Conservation (phyloP, 2,329 filamentous ascomycete genomes). For the Stemphylium vesicarium region DNA sequence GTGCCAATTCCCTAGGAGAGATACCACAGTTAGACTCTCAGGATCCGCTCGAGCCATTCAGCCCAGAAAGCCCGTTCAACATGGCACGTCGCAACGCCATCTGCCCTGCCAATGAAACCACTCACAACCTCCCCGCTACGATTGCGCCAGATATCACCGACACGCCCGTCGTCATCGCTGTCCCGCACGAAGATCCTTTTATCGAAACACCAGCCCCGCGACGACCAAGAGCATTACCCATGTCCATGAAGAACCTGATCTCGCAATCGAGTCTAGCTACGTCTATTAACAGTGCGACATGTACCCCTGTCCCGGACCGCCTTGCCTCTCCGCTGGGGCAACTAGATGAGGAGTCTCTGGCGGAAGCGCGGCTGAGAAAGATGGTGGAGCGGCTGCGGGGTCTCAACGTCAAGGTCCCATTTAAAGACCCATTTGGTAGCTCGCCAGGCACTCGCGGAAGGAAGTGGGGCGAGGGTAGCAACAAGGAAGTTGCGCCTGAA, state of each 20-base stretch:
- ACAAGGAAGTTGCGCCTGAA: neutral
- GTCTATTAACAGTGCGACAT: neutral
- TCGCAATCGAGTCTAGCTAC: neutral
- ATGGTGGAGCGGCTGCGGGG: neutral
- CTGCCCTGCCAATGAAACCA: neutral
- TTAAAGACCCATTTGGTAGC: neutral
- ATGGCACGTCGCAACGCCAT: slow-evolving; percentile 1
- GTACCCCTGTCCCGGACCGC: neutral
- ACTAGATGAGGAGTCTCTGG: neutral
- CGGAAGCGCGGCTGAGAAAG: neutral
- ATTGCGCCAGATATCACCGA: neutral
- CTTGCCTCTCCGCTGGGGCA: neutral
- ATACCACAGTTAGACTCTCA: neutral
- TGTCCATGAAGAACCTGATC: slow-evolving; percentile 7
- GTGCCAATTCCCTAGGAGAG: neutral
- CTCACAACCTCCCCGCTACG: neutral
- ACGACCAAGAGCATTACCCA: neutral
- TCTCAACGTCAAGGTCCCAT: neutral
- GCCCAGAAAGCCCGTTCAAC: neutral
- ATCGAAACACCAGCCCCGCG: neutral
- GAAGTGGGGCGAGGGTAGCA: neutral
- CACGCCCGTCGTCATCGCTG: neutral
- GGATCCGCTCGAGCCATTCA: neutral
- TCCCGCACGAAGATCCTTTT: neutral
- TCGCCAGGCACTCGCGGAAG: neutral